phyloP scores from a whole-genome alignment of 108 stramenopile species.

The Skeletonema tropicum region DNA sequence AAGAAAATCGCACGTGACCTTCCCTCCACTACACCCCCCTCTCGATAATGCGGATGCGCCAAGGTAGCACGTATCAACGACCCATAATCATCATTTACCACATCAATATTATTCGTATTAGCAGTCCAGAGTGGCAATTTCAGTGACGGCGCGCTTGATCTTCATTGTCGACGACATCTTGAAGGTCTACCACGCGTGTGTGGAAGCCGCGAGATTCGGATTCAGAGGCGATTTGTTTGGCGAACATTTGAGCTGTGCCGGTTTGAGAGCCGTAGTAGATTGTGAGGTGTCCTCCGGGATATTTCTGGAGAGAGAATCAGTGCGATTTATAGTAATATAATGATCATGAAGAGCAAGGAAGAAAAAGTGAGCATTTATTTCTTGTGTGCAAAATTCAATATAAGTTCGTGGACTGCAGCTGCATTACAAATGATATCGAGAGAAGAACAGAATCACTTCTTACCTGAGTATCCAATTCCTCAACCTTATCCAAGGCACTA shows the following conservation, averaged over 20 bases:
- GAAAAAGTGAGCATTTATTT: neutral
- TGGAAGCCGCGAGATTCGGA: constrained; percentile 83
- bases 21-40: constrained; percentile 45
- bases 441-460: neutral
- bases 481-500: neutral
- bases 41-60: constrained; percentile 38
- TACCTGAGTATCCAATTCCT: constrained; percentile 8
- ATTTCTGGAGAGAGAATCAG: constrained; percentile 37
- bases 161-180: constrained; percentile 77
- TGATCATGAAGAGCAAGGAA: neutral
- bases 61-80: constrained; percentile 31
- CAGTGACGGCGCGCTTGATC: constrained; percentile 4
- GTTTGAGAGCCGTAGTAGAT: constrained; percentile 98
- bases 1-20: constrained; percentile 78
- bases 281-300: constrained; percentile 76
- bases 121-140: neutral
- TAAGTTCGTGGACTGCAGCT: neutral
- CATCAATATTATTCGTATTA: neutral
- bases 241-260: constrained; percentile 97
- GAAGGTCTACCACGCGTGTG: constrained; percentile 84
- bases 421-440: neutral
- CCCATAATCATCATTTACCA: constrained; percentile 14
- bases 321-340: no score
- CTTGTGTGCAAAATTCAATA: neutral
- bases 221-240: constrained; percentile 83